phyloP scores from a whole-genome alignment of 1,284 basidiomycete genomes.

The Apiotrichum siamense region DNA sequence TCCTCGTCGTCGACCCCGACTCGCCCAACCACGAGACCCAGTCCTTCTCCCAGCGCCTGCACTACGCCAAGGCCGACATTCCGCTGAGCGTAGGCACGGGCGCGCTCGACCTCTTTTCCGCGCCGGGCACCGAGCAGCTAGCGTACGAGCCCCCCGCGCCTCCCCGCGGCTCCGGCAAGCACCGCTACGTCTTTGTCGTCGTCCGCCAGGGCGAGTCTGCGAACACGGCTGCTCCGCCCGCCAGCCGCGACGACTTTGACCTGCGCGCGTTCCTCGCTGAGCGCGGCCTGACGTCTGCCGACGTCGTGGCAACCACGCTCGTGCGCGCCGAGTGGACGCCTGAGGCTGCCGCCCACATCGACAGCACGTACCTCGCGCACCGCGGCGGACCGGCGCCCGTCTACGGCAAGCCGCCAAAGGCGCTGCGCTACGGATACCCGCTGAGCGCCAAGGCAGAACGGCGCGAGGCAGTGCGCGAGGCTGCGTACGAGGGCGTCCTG shows the following conservation, averaged over 20 bases:
- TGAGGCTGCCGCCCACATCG: slow-evolving; percentile 28
- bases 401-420: slow-evolving; percentile 59
- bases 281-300: slow-evolving; percentile 9
- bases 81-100: slow-evolving; percentile 60
- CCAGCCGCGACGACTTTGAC: slow-evolving; percentile 27
- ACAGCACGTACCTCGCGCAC: slow-evolving; percentile 21
- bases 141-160: slow-evolving; percentile 41
- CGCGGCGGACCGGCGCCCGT: slow-evolving; percentile 54
- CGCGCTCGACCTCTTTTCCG: slow-evolving; percentile 43
- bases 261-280: slow-evolving; percentile 25
- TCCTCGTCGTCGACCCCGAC: slow-evolving; percentile 84
- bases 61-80: slow-evolving; percentile 86
- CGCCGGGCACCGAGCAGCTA: slow-evolving; percentile 27
- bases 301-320: slow-evolving; percentile 32
- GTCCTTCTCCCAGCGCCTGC: slow-evolving; percentile 67
- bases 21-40: slow-evolving; percentile 64
- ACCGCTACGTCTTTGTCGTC: slow-evolving; percentile 36
- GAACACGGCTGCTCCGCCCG: not conserved
- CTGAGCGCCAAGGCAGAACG: slow-evolving; percentile 26
- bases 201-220: slow-evolving; percentile 24
- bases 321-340: slow-evolving; percentile 32
- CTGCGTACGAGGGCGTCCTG: slow-evolving; percentile 27
- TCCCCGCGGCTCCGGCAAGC: slow-evolving; percentile 29
- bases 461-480: slow-evolving; percentile 23
- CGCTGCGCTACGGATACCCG: slow-evolving; percentile 37